Evolutionary conservation across 345 rosid species (phyloP), one percentile per base, ranked within the genome.

Genomic region (Hypericum perforatum): DNA sequence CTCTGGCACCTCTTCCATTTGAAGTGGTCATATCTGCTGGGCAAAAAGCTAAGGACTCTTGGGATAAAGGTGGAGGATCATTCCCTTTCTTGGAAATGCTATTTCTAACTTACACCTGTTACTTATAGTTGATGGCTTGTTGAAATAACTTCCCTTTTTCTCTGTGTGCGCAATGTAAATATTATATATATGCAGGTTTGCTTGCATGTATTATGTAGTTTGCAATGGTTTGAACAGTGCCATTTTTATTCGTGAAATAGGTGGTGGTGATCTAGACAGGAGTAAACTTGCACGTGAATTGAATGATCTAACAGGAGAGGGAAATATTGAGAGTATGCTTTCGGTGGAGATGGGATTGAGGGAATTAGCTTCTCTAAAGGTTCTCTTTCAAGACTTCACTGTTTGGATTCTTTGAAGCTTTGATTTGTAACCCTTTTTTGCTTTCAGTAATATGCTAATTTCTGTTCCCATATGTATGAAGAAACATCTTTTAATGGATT

Each of bases 321-420:
- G 97, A 67, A 94, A 89, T 77, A 89, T 94, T 36, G 99, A 94
- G 78, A 86, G 86, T 66, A 86, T 89, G 89, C 97, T 89, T 64
- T 84, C 96, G 45, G 95, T 94, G 67, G 96, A 86, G 76, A 94
- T 94, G 97, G 97, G 91, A 66, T 70, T 94, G 74, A 75, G 86
- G 70, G 97, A 94, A 68, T 66, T 89, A 71, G 84, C 95, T 13
- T 82, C 92, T 59, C 69, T 94, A 45, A 94, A 94, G 95, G 99
- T 94, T 64, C 64, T 37, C 32, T 43, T 56, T 42, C 59, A 16
- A 10, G 9, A 46, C 3, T 13, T 14, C 9, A 39, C 47, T 59
- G 48, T 16, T 49, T 45, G 15, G 59, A 56, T 48, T 61, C 40
- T 14, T 54, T 45, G 32, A 53, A 56, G 32, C 37, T 42, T 40